Percentiles rank a stretch among this genome's conserved stretches.
Conservation (phyloP, 1,284 basidiomycete genomes). For the Sporisorium scitamineum region DNA sequence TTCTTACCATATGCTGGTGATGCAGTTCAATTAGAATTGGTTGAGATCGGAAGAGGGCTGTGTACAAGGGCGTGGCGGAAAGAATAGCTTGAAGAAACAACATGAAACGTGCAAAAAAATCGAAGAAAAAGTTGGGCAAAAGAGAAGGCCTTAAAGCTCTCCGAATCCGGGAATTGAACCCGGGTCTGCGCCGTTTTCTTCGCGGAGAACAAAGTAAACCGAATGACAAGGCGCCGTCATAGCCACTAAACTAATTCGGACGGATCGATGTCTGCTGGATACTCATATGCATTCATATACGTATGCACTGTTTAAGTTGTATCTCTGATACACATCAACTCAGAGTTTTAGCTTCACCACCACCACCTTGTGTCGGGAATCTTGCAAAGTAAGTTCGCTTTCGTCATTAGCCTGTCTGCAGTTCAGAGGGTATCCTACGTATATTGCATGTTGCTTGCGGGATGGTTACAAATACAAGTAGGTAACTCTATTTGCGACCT, state of each 20-base stretch:
- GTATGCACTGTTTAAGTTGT: no score
- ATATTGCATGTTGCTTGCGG: neutral
- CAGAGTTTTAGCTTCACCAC: no score
- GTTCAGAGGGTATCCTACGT: neutral
- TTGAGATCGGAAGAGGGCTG: no score
- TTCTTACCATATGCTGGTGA: neutral
- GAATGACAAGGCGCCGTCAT: constrained; percentile 60
- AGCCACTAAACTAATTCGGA: constrained; percentile 63
- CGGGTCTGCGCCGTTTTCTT: constrained; percentile 55
- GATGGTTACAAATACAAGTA: constrained; percentile 24
- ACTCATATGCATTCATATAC: neutral
- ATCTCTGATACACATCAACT: no score
- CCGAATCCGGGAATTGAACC: constrained; percentile 62
- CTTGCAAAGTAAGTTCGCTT: no score
- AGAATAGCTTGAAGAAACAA: neutral
- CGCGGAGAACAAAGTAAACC: constrained; percentile 33
- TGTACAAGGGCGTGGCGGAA: neutral
- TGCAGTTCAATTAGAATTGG: neutral
- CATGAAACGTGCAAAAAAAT: neutral
- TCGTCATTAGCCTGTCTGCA: neutral
- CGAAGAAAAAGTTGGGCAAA: constrained; percentile 7
- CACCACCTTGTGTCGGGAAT: no score
- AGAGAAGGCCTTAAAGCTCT: constrained; percentile 10
- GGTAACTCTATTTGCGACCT: constrained; percentile 30
- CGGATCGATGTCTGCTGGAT: neutral